Conservation (phyloP, 306 rosid genomes). For the Potentilla sterilis region DNA sequence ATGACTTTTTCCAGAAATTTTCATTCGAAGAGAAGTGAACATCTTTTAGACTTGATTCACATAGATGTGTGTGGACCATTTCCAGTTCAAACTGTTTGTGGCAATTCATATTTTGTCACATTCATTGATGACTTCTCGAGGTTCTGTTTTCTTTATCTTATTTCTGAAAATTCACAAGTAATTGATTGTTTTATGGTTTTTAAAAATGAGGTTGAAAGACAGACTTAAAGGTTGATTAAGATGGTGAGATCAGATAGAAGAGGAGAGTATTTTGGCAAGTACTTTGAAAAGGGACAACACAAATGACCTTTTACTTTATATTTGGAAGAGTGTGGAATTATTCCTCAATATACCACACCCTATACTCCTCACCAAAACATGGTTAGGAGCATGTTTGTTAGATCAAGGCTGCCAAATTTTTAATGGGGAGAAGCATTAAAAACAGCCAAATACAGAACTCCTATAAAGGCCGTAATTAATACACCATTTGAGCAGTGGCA, state of each 20-base stretch:
- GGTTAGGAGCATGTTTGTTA: too few relatives aligned
- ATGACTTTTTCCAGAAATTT: not conserved
- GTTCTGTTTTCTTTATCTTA: not conserved
- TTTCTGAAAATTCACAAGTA: not conserved
- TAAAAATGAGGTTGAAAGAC: too few relatives aligned
- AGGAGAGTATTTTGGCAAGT: too few relatives aligned
- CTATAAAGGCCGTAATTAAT: too few relatives aligned
- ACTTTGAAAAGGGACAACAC: not conserved
- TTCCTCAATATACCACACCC: not conserved
- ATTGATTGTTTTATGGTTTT: too few relatives aligned
- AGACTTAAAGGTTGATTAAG: too few relatives aligned
- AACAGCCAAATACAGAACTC: too few relatives aligned
- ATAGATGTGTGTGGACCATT: not conserved
- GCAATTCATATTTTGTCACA: not conserved
- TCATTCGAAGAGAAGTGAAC: not conserved
- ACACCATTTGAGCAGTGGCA: too few relatives aligned
- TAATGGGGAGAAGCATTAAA: not conserved
- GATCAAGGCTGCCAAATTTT: not conserved
- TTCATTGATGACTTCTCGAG: not conserved
- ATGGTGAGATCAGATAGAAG: too few relatives aligned
- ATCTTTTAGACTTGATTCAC: not conserved
- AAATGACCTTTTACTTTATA: not conserved
- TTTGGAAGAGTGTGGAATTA: not conserved
- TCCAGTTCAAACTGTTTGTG: not conserved
- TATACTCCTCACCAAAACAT: not conserved